Base-by-base conservation (phyloP, 2,329 filamentous ascomycete species). In the Colletotrichum karsti region DNA sequence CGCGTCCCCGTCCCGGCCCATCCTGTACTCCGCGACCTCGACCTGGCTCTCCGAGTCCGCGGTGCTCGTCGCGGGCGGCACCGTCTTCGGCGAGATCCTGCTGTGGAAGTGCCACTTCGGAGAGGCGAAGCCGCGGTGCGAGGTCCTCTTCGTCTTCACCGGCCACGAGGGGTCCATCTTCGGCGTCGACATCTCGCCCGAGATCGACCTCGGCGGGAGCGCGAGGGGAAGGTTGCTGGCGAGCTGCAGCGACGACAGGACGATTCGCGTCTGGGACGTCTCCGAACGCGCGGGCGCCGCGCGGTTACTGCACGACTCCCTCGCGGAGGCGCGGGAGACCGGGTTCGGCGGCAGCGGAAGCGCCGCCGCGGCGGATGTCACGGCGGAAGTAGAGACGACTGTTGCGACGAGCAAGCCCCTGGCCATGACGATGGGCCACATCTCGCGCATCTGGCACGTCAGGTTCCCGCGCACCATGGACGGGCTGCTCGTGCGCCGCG, bases 91-190 rank as follows among this genome's bases (percentile, higher is more conserved):
- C 3, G 95, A 98, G 78, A 92, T 99, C 35, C 85, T 98, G 39
- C 88, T 97, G 15, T 98, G 96, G 96, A 93, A 91, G 71, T 94
- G 89, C 72, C 80, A 82, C 51, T 72, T 85, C 53, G 55, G 48
- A 8, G 22, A 41, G 13, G 24, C 39, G 22, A 12, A 51, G 42
- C 33, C 65, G 10, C 65, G 65, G 65, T 80, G 79, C 41, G 81
- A 87, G 71, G 78, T 88, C 20, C 78, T 89, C 4, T 85, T 82
- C 63, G 83, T 88, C 24, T 84, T 92, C 55, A 82, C 83, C 0
- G 90, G 90, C 1, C 96, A 99, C 74, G 94, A 98, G 74, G 96
- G 96, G 0, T 98, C 95, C 1, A 92, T 99, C 28, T 99, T 98
- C 72, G 95, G 94, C 1, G 92, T 99, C 3, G 86, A 90, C 33